Conservation (phyloP, 2,329 filamentous ascomycete genomes). For the Harringtonia aguacate region DNA sequence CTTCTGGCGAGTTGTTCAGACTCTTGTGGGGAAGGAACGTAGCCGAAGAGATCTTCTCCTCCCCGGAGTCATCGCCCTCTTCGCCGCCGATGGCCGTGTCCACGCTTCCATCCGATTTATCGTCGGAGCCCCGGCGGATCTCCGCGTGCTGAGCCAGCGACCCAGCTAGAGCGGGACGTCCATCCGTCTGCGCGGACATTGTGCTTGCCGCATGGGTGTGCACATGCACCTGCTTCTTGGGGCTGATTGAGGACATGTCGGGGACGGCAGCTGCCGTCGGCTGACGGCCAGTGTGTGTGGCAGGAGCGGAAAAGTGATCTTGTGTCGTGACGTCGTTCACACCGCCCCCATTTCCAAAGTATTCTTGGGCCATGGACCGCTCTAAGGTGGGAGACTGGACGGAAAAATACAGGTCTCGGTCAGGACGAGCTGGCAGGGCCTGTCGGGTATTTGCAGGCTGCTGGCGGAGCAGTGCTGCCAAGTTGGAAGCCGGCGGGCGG, state of each 20-base stretch:
- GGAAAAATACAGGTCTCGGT: slow-evolving; percentile 6
- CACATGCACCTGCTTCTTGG: too few relatives aligned
- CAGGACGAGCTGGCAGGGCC: background rate
- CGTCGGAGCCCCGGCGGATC: slow-evolving; percentile 25
- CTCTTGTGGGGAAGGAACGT: slow-evolving; percentile 70
- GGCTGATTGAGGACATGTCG: background rate
- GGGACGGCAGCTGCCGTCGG: background rate
- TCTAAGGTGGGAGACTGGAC: slow-evolving; percentile 6
- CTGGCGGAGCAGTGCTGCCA: slow-evolving; percentile 9
- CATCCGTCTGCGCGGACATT: background rate
- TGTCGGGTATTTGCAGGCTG: background rate
- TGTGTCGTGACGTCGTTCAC: background rate
- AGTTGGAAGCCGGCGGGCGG: slow-evolving; percentile 6
- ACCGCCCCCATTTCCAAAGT: background rate
- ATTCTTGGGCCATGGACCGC: background rate
- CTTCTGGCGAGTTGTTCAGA: slow-evolving; percentile 17
- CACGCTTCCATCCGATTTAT: slow-evolving; percentile 19
- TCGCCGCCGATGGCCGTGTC: slow-evolving; percentile 27
- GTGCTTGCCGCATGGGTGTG: background rate
- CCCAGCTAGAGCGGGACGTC: background rate
- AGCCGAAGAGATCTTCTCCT: slow-evolving; percentile 80
- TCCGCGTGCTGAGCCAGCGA: slow-evolving; percentile 8
- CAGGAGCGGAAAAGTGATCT: slow-evolving; percentile 1
- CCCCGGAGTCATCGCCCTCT: slow-evolving; percentile 50
- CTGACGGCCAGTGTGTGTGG: background rate